Evolutionary conservation across 2,329 filamentous ascomycete species (phyloP), one percentile per base, ranked within the genome.

Genomic region (Pseudogymnoascus sp.): DNA sequence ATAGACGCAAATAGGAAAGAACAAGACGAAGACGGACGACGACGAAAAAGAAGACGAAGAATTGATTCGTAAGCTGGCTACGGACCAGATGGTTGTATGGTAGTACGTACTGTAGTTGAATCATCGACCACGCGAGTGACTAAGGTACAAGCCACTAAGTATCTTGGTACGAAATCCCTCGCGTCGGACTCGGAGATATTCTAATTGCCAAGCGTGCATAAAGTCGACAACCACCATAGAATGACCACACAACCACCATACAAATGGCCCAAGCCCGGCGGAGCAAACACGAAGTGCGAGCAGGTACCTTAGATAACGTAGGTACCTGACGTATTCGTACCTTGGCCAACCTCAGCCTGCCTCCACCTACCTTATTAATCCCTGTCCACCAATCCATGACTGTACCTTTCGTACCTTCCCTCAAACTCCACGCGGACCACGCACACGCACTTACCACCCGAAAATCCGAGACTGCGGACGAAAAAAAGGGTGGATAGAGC

Each of bases 381-480:
- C n/a, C n/a, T n/a, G n/a, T n/a, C n/a, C n/a, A n/a, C n/a, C n/a
- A n/a, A n/a, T n/a, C n/a, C n/a, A n/a, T n/a, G n/a, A n/a, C n/a
- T n/a, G n/a, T n/a, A n/a, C n/a, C n/a, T n/a, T n/a, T n/a, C n/a
- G n/a, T n/a, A 4, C 38, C 16, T 44, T 21, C 1, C 5, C 3
- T 7, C n/a, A 7, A 19, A 3, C 31, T 19, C 38, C 21, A 26
- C 42, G 42, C 42, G 42, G 11, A 26, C 42, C 24, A n/a, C 21
- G 13, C 42, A 26, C 21, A 50, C 42, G 42, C 42, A 50, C 42
- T 13, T 50, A 50, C 42, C 42, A 50, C 42, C 42, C 24, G 21
- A 50, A 50, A 50, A 50, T 50, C 44, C 44, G 44, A 50, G 44
- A 50, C 44, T 50, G 24, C 44, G 24, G n/a, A n/a, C n/a, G n/a